Base-by-base conservation (phyloP, 1,284 basidiomycete genomes). In the Moesziomyces sp. region DNA sequence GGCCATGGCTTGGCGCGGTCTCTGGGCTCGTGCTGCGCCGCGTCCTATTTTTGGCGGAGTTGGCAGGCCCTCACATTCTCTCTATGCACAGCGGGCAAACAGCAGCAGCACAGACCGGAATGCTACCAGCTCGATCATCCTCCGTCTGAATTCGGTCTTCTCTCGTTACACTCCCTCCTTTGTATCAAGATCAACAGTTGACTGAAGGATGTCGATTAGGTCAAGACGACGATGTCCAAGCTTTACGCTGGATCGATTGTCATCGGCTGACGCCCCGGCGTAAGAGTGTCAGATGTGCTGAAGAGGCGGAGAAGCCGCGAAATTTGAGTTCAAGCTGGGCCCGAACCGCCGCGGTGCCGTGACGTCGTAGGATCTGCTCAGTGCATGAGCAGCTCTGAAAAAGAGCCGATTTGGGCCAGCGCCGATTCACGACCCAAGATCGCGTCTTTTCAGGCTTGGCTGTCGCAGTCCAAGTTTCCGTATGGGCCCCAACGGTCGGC, bases 341-440 rank as follows among this genome's bases (percentile, higher is more conserved):
- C 16, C 16, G 16, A 18, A 40, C 16, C 38, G 19, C 5, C 40
- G 21, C 52, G 23, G 53, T 49, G 42, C 21, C 16, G 46, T 65
- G 62, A 65, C 68, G 68, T 71, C 34, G 52, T 60, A 54, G 57
- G 68, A 71, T 71, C 68, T 45, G 8, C 61, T 48, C 34, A 28
- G 58, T 70, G 59, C 66, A 69, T 46, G 44, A 24, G 38, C 16
- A 40, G 16, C 16, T 16, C 16, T 40, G 38, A 40, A 40, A 34
- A 34, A 34, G 30, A 13, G 30, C 30, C 30, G 30, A 13, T 34
- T 34, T 34, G 30, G 30, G 10, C 30, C 7, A 10, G 10, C 30
- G 11, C 30, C 30, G 30, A 34, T 34, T 34, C 30, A 10, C 3
- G 30, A 10, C 13, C 30, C 13, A 13, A 11, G 30, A 34, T 34